phyloP scores from a whole-genome alignment of 2,329 filamentous ascomycete species.

The Fusarium stilboides region DNA sequence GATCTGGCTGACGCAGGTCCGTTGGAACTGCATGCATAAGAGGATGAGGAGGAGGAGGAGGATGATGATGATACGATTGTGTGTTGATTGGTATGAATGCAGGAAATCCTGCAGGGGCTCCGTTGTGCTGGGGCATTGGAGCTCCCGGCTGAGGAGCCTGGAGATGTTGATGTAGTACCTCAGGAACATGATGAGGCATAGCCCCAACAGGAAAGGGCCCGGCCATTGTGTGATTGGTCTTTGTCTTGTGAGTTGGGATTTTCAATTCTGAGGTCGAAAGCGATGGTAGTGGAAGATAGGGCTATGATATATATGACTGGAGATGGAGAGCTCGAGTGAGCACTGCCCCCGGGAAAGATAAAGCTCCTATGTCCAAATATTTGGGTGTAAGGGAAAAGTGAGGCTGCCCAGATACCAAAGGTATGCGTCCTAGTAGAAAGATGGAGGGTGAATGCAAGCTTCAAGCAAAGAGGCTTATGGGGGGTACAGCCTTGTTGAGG shows the following conservation, averaged over 20 bases:
- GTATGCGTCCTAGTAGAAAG: slow-evolving; percentile 33
- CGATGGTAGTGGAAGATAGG: slow-evolving; percentile 13
- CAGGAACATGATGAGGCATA: slow-evolving; percentile 26
- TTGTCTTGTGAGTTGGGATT: slow-evolving; percentile 14
- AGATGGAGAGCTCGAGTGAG: slow-evolving; percentile 3
- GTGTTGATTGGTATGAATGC: slow-evolving; percentile 16
- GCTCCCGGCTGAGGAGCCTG: slow-evolving; percentile 13
- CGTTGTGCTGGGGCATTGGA: slow-evolving; percentile 14
- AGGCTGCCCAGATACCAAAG: slow-evolving; percentile 39
- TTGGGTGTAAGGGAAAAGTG: slow-evolving; percentile 29
- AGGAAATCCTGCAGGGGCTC: slow-evolving; percentile 16
- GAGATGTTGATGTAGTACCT: slow-evolving; percentile 20
- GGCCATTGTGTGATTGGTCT: slow-evolving; percentile 32
- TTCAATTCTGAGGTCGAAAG: slow-evolving; percentile 10
- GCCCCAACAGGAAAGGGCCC: slow-evolving; percentile 9
- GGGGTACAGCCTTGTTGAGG: slow-evolving; percentile 18
- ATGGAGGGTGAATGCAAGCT: slow-evolving; percentile 37
- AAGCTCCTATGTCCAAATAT: background rate
- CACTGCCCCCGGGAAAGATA: background rate
- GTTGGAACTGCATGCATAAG: slow-evolving; percentile 28
- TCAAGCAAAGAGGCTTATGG: slow-evolving; percentile 14
- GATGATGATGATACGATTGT: slow-evolving; percentile 26
- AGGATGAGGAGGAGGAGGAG: slow-evolving; percentile 37
- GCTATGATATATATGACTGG: slow-evolving; percentile 39
- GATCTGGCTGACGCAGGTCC: slow-evolving; percentile 37